Conservation (phyloP, 2,329 filamentous ascomycete species). For the Diaporthe citrichinensis region DNA sequence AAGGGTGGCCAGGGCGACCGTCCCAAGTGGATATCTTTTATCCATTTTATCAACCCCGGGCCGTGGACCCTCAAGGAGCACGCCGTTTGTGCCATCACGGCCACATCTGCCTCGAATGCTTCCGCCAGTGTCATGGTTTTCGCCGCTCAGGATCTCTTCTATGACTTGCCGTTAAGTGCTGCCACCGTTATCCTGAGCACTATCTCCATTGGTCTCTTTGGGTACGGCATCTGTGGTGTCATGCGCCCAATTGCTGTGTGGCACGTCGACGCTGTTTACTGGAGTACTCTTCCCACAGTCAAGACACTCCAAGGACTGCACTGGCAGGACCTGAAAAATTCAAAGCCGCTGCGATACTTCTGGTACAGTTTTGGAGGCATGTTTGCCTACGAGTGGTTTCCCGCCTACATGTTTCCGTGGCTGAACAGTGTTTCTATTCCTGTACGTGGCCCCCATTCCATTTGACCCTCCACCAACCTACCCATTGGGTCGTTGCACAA, state of each 20-base stretch:
- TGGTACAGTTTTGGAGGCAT: conserved; percentile 65
- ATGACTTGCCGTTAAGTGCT: conserved; percentile 60
- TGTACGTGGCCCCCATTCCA: neutral
- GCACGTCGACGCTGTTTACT: conserved; percentile 70
- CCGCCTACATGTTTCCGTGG: conserved; percentile 69
- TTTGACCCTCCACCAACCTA: no score
- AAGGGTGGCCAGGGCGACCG: conserved; percentile 56
- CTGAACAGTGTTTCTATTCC: conserved; percentile 68
- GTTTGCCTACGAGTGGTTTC: conserved; percentile 66
- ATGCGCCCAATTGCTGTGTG: conserved; percentile 68
- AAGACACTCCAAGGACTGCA: conserved; percentile 69
- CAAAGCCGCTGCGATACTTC: conserved; percentile 65
- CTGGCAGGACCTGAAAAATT: conserved; percentile 64
- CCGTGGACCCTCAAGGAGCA: conserved; percentile 71
- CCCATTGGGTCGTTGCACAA: neutral
- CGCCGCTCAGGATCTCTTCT: conserved; percentile 66
- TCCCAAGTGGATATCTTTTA: conserved; percentile 57
- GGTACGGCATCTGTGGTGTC: conserved; percentile 67
- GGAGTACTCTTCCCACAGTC: conserved; percentile 66
- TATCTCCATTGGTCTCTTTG: conserved; percentile 69
- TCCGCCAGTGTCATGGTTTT: conserved; percentile 58
- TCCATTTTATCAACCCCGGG: conserved; percentile 64
- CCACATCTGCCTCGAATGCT: conserved; percentile 67
- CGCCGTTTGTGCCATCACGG: conserved; percentile 66
- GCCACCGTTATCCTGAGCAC: conserved; percentile 63